phyloP scores from a whole-genome alignment of 2,329 filamentous ascomycete genomes.

The Scorias spongiosa region DNA sequence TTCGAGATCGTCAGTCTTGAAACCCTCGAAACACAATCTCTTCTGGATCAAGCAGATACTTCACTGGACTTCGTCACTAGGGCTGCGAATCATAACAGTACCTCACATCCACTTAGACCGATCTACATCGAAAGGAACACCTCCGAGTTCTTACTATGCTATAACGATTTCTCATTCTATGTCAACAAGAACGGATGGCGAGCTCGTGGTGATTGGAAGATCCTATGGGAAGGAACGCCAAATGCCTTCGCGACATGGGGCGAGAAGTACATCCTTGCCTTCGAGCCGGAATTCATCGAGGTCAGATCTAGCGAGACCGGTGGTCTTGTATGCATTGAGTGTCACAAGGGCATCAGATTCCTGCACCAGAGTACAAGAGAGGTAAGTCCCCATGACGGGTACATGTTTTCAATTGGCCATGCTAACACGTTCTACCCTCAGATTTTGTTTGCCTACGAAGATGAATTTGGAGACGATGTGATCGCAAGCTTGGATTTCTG shows the following conservation, averaged over 20 bases:
- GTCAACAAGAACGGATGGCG: slow-evolving; percentile 98
- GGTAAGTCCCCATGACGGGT: slow-evolving; percentile 40
- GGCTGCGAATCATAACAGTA: slow-evolving; percentile 57
- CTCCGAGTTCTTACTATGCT: slow-evolving; percentile 93
- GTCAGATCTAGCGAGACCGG: slow-evolving; percentile 89
- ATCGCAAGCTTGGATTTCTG: slow-evolving; percentile 95
- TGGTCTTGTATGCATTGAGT: slow-evolving; percentile 82
- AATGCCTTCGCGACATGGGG: slow-evolving; percentile 88
- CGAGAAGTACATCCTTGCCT: slow-evolving; percentile 82
- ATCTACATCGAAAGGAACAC: slow-evolving; percentile 96
- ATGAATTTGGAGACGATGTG: slow-evolving; percentile 83
- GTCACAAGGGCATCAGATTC: slow-evolving; percentile 93
- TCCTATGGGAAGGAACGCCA: slow-evolving; percentile 91
- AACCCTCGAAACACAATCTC: slow-evolving; percentile 92
- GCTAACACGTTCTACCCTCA: slow-evolving; percentile 24
- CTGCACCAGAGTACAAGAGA: slow-evolving; percentile 93
- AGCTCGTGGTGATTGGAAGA: slow-evolving; percentile 87
- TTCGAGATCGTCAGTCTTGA: slow-evolving; percentile 96
- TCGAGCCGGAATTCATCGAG: slow-evolving; percentile 95
- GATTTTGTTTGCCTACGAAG: slow-evolving; percentile 97
- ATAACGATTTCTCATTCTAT: slow-evolving; percentile 98
- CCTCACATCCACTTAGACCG: slow-evolving; percentile 39
- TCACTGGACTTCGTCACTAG: slow-evolving; percentile 92
- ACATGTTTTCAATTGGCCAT: neutral
- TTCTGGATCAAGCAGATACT: slow-evolving; percentile 94